Percentiles rank a stretch among this genome's conserved stretches.
phyloP scores from a whole-genome alignment of 495 filamentous ascomycete genomes.

The Acidomyces sp. region DNA sequence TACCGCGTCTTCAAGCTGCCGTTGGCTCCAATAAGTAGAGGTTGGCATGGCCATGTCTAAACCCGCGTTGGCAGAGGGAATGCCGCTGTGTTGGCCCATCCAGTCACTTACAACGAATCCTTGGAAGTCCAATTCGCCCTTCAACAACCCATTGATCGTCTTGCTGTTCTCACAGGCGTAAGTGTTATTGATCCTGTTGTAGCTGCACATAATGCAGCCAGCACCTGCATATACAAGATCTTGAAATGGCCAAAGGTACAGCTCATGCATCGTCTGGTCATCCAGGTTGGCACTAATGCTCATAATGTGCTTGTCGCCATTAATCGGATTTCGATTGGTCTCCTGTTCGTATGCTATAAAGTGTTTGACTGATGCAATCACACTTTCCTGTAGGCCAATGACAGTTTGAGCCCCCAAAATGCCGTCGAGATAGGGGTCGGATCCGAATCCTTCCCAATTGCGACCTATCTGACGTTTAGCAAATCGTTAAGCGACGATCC shows the following conservation, averaged over 20 bases:
- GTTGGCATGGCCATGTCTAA: slow-evolving; percentile 75
- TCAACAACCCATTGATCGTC: slow-evolving; percentile 19
- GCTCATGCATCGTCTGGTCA: slow-evolving; percentile 22
- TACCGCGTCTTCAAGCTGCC: slow-evolving; percentile 50
- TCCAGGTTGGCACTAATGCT: slow-evolving; percentile 17
- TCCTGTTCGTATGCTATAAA: slow-evolving; percentile 18
- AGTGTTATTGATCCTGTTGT: slow-evolving; percentile 19
- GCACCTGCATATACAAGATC: slow-evolving; percentile 18
- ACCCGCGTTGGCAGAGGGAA: slow-evolving; percentile 57
- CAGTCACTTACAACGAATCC: slow-evolving; percentile 58
- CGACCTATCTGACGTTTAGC: too few relatives aligned
- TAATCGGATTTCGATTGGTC: slow-evolving; percentile 8
- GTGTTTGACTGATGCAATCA: slow-evolving; percentile 36
- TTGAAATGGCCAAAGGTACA: slow-evolving; percentile 21
- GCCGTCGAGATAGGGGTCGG: slow-evolving; percentile 39
- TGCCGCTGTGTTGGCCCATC: slow-evolving; percentile 60
- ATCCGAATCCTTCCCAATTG: slow-evolving; percentile 42
- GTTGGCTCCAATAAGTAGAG: slow-evolving; percentile 53
- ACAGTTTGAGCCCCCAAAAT: slow-evolving; percentile 23
- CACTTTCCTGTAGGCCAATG: slow-evolving; percentile 36
- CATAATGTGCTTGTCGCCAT: slow-evolving; percentile 3
- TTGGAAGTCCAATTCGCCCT: slow-evolving; percentile 21
- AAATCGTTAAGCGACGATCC: too few relatives aligned
- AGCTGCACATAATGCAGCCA: slow-evolving; percentile 20
- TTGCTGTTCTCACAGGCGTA: slow-evolving; percentile 23